Conservation (phyloP, 306 rosid genomes). For the Castanea crenata region DNA sequence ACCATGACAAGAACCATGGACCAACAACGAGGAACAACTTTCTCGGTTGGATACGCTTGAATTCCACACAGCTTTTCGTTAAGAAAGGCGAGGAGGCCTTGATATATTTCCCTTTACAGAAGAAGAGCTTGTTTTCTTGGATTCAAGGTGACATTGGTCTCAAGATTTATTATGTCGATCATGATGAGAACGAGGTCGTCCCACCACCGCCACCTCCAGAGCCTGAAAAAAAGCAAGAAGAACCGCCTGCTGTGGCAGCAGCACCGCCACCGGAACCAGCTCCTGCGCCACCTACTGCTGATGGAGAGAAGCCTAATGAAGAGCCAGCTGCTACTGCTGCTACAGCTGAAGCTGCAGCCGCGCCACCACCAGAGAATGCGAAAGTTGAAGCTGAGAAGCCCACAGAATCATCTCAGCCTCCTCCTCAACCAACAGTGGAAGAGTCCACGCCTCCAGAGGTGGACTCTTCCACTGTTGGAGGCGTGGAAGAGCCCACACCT, state of each 20-base stretch:
- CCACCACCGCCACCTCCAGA: conserved; percentile 15
- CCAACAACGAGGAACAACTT: conserved; percentile 61
- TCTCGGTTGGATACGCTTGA: conserved; percentile 58
- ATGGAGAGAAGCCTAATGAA: conserved; percentile 14
- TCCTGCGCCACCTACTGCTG: not conserved
- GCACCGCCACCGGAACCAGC: not conserved
- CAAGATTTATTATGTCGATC: conserved; percentile 59
- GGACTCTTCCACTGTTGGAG: conserved; percentile 9
- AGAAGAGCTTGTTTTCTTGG: conserved; percentile 49
- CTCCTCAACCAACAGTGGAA: not conserved
- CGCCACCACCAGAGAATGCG: not conserved
- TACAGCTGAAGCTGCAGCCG: not conserved
- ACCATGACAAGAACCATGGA: conserved; percentile 58
- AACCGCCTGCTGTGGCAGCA: not conserved
- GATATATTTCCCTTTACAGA: conserved; percentile 62
- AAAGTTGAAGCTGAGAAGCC: conserved; percentile 9
- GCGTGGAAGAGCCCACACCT: conserved; percentile 2
- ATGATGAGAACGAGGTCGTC: conserved; percentile 1
- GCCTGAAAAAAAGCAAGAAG: conserved; percentile 24
- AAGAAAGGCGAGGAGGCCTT: conserved; percentile 86
- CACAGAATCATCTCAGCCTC: not conserved
- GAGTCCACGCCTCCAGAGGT: not conserved
- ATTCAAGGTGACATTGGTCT: conserved; percentile 76
- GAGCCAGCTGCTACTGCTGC: not conserved
- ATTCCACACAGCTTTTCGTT: conserved; percentile 62